Conservation (phyloP, 805 yeast species). For the Hanseniaspora taiwanica region DNA sequence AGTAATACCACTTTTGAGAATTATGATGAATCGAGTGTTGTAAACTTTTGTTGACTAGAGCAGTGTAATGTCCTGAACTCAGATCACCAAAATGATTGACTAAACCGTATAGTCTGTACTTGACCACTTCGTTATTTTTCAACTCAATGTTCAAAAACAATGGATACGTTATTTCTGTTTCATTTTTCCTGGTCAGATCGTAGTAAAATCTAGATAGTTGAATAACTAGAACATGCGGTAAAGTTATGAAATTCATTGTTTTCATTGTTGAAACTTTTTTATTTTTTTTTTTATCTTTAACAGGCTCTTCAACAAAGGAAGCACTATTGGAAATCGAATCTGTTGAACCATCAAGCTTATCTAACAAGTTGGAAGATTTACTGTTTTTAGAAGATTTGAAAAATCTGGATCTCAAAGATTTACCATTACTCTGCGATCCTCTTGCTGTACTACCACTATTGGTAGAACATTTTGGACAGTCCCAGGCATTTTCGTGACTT, state of each 20-base stretch:
- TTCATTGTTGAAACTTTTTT: slow-evolving; percentile 40
- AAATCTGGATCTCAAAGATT: slow-evolving; percentile 7
- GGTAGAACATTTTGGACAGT: slow-evolving; percentile 55
- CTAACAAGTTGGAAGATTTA: slow-evolving; percentile 27
- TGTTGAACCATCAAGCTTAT: slow-evolving; percentile 38
- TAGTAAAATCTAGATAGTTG: slow-evolving; percentile 71
- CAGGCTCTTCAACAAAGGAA: too few species aligned
- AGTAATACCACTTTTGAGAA: slow-evolving; percentile 51
- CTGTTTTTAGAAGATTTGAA: slow-evolving; percentile 10
- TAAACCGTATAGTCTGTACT: slow-evolving; percentile 45
- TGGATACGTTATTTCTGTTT: slow-evolving; percentile 43
- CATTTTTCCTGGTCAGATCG: slow-evolving; percentile 40
- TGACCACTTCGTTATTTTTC: slow-evolving; percentile 21
- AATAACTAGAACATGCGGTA: slow-evolving; percentile 69
- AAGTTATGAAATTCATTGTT: slow-evolving; percentile 55
- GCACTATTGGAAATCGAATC: slow-evolving; percentile 46
- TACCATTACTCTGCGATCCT: slow-evolving; percentile 5
- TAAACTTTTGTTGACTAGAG: slow-evolving; percentile 40
- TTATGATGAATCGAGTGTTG: slow-evolving; percentile 22
- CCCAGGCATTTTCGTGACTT: slow-evolving; percentile 70
- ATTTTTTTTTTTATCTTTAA: slow-evolving; percentile 26
- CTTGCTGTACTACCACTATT: too few species aligned
- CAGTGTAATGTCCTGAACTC: slow-evolving; percentile 66
- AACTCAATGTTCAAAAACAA: slow-evolving; percentile 35
- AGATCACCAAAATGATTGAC: slow-evolving; percentile 62